Evolutionary conservation across 768 basidiomycete species (phyloP), one percentile per base, ranked within the genome.

Genomic region (Boletellus ananas): DNA sequence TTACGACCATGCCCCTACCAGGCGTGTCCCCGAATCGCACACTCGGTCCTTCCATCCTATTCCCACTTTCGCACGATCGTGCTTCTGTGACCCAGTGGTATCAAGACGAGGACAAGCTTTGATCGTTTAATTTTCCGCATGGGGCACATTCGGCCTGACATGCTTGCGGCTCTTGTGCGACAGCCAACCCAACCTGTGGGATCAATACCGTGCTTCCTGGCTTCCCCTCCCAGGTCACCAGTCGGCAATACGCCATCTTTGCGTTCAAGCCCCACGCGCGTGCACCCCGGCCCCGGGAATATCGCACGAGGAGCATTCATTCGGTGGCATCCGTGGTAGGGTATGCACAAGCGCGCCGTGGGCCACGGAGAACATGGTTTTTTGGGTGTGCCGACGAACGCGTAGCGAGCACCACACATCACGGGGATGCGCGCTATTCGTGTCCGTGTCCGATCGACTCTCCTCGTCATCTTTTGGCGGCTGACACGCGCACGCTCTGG

Each of bases 71-170:
- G 49, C 62, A 55, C 58, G 55, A 34, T 29, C n/a, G 10, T 36
- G 48, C 55, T 62, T 64, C 55, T 52, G 29, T 50, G 34, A 14
- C 7, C 12, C 25, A 1, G 41, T 43, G 45, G 43, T 49, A 43
- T 50, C 55, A 37, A 31, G 35, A 21, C 13, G 40, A 29, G 16
- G 18, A 33, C 23, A 18, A 50, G 27, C 50, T 52, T 58, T 44
- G n/a, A 31, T 45, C 21, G 39, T n/a, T 64, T 50, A 49, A 52
- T 51, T 33, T 45, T 47, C 46, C 43, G 12, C 40, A 54, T 27
- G 31, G 48, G 45, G 40, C 35, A 17, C 8, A 17, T 38, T 31
- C 44, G n/a, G 35, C 42, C 23, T 31, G 29, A 23, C 18, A 7
- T 40, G 25, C 17, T 39, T 29, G 29, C 27, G 35, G 17, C 42